Conservation (phyloP, 2,329 filamentous ascomycete genomes). For the Rutstroemia sp. region DNA sequence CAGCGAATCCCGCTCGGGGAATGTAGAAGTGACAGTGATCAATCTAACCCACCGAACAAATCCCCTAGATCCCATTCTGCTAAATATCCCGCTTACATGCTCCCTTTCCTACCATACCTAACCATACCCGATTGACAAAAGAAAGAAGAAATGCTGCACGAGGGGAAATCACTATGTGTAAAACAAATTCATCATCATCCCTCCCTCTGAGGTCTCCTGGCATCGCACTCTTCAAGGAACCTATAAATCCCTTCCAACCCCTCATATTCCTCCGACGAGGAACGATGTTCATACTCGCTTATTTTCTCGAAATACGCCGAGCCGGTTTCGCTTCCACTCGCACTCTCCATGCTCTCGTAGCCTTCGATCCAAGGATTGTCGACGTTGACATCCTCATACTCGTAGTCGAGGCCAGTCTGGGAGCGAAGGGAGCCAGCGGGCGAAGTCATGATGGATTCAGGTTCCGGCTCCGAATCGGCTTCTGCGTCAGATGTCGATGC, state of each 20-base stretch:
- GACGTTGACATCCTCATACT: constrained; percentile 17
- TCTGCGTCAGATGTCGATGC: constrained; percentile 52
- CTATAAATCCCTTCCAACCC: constrained; percentile 56
- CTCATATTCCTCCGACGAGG: constrained; percentile 43
- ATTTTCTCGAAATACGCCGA: constrained; percentile 25
- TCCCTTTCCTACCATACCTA: neutral
- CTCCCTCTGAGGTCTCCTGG: neutral
- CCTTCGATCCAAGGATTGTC: constrained; percentile 28
- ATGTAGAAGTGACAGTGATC: neutral
- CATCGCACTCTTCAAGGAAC: constrained; percentile 58
- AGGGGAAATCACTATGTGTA: neutral
- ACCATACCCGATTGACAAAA: neutral
- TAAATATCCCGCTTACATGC: neutral
- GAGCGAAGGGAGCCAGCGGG: constrained; percentile 35
- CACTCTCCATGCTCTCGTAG: constrained; percentile 24
- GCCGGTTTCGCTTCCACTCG: constrained; percentile 22
- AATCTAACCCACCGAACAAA: neutral
- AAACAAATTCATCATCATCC: neutral
- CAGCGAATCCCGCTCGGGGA: neutral
- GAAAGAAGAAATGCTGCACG: neutral
- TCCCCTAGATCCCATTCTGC: neutral
- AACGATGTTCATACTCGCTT: constrained; percentile 31
- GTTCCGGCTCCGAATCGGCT: neutral
- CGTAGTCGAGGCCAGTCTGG: constrained; percentile 32
- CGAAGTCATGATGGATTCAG: constrained; percentile 20